Evolutionary conservation across 2,329 filamentous ascomycete species (phyloP), one percentile per base, ranked within the genome.

Genomic region (Sclerotinia trifoliorum): DNA sequence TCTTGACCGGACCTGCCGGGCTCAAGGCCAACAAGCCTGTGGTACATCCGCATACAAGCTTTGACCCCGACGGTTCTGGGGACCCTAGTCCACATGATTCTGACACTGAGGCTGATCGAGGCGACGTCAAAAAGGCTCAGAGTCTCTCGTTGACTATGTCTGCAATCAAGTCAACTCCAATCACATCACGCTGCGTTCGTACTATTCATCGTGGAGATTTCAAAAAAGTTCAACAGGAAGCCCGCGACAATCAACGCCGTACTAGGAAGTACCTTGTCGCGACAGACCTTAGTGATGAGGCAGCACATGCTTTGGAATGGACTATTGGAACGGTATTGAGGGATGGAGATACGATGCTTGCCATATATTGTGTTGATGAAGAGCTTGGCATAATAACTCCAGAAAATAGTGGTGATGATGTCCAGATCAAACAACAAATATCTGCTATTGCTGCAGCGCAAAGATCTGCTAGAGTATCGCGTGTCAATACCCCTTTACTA

Each of bases 251-350:
- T 65, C 85, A 92, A 62, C 88, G 91, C 62, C 87, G 91, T 65
- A 86, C 94, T 70, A 87, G 95, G 65, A 96, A 95, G 75, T 99
- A 98, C 77, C 82, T 99, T 21, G 93, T 97, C n/a, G 94, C 95
- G 3, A 97, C 93, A 0, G 95, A 99, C 79, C 82, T 98, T 4
- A 97, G 94, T 73, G 92, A 95, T 49, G 95, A 99, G 80, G 94
- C 94, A 5, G 92, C 92, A 8, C 96, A 98, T 78, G 95, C 95
- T 1, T 83, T 99, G 44, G 95, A 99, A 78, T 99, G 95, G 95
- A 95, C 94, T 0, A 94, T 99, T 67, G 95, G 95, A 10, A 98
- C 94, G 0, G 93, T 98, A 7, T 83, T 99, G 42, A 87, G 95
- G 61, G 94, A 98, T 74, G 95, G 95, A 10, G 95, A 99, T 77